These are phyloP conservation scores for Fusarium foetens DNA, from an alignment of 2,329 filamentous ascomycete genomes.

Conservation along the genomic window DNA sequence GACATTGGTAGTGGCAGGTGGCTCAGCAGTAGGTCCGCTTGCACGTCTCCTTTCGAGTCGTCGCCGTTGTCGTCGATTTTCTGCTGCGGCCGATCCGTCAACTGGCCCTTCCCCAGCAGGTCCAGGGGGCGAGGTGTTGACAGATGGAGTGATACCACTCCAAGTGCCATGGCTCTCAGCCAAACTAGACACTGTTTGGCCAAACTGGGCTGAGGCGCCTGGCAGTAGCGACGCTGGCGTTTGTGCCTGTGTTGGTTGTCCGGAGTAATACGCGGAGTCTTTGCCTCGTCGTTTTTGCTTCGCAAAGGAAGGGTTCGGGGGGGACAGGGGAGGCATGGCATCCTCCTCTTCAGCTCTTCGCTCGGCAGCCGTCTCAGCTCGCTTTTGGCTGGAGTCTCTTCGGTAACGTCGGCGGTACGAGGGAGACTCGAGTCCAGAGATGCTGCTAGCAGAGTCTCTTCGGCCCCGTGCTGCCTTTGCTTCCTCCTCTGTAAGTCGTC, in stretches of 20 bases:
- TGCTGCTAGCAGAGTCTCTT: slow-evolving; percentile 64
- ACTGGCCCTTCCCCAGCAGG: slow-evolving; percentile 49
- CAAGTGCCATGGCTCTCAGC: slow-evolving; percentile 64
- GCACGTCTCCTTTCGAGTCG: slow-evolving; percentile 63
- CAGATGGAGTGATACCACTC: slow-evolving; percentile 53
- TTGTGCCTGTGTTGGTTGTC: slow-evolving; percentile 49
- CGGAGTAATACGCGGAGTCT: slow-evolving; percentile 71
- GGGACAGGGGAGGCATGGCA: slow-evolving; percentile 59
- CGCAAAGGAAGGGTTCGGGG: slow-evolving; percentile 67
- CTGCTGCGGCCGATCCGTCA: slow-evolving; percentile 53
- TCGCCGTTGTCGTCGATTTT: slow-evolving; percentile 65
- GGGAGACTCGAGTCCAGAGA: slow-evolving; percentile 66
- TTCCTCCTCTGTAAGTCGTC: slow-evolving; percentile 70
- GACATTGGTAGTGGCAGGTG: slow-evolving; percentile 22
- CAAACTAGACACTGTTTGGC: slow-evolving; percentile 59
- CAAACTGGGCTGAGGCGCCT: slow-evolving; percentile 47
- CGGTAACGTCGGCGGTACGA: slow-evolving; percentile 62
- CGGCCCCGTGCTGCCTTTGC: slow-evolving; percentile 58
- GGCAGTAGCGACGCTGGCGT: slow-evolving; percentile 49
- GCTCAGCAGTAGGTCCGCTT: slow-evolving; percentile 45
- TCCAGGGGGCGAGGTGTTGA: slow-evolving; percentile 58
- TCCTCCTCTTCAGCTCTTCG: slow-evolving; percentile 53
- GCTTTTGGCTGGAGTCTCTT: slow-evolving; percentile 60
- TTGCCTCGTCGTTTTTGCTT: slow-evolving; percentile 60
- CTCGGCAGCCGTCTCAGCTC: slow-evolving; percentile 60